A percentile compares a stretch with the other conserved stretches of the same genome.
These are phyloP conservation scores for Hymenoscyphus fructigenus DNA, from an alignment of 2,329 filamentous ascomycete genomes.

Conservation along the genomic window DNA sequence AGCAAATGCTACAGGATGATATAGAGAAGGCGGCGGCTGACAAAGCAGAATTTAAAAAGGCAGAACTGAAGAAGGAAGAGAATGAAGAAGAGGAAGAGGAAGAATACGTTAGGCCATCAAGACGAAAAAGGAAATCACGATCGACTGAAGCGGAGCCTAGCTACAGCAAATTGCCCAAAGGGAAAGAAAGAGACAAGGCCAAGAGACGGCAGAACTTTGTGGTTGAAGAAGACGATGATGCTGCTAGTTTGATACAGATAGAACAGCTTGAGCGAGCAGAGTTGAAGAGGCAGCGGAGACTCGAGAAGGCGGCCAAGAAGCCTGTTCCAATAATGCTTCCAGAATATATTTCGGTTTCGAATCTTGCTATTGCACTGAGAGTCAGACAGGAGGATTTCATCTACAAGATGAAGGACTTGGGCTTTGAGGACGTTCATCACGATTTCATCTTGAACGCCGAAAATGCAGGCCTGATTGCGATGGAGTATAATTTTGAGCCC, in stretches of 20 bases:
- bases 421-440: conserved; percentile 80
- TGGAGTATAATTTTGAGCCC: conserved; percentile 91
- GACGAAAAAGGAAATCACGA: conserved; percentile 5
- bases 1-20: neutral
- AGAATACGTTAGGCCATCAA: conserved; percentile 6
- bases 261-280: conserved; percentile 41
- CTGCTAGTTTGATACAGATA: conserved; percentile 26
- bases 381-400: conserved; percentile 72
- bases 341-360: conserved; percentile 86
- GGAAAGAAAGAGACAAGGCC: conserved; percentile 34
- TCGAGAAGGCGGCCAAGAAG: conserved; percentile 43
- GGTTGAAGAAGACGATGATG: conserved; percentile 35
- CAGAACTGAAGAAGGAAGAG: neutral
- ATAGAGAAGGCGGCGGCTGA: neutral
- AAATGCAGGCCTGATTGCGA: conserved; percentile 83
- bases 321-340: conserved; percentile 69
- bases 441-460: conserved; percentile 90
- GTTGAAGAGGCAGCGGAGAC: conserved; percentile 42
- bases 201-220: conserved; percentile 31
- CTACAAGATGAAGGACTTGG: conserved; percentile 74
- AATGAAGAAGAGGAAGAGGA: neutral
- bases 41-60: neutral
- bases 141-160: neutral
- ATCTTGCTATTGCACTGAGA: conserved; percentile 73
- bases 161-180: conserved; percentile 25